Conservation (phyloP, 306 rosid genomes). For the Coriaria nepalensis region DNA sequence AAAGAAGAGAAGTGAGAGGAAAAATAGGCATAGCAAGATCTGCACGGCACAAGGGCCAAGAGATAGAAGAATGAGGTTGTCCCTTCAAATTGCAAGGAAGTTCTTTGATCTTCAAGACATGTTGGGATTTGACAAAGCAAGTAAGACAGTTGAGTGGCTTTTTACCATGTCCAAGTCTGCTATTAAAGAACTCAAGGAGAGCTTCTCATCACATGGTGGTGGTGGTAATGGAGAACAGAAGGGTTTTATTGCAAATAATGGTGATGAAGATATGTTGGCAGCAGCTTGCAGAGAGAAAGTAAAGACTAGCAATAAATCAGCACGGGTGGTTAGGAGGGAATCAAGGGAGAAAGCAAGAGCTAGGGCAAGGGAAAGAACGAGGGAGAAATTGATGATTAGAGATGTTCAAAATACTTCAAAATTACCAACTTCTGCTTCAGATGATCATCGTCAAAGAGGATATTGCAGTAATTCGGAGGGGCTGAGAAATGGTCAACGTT, state of each 20-base stretch:
- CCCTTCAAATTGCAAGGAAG: slow-evolving; percentile 36
- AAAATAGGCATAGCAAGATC: slow-evolving; percentile 55
- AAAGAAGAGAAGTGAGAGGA: slow-evolving; percentile 31
- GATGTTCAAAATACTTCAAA: neutral
- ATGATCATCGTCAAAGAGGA: neutral
- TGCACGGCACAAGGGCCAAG: slow-evolving; percentile 41
- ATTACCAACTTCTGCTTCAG: neutral
- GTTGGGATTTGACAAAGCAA: slow-evolving; percentile 48
- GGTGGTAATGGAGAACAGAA: neutral
- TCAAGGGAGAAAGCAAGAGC: slow-evolving; percentile 38
- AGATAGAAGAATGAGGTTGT: slow-evolving; percentile 45
- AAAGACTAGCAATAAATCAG: slow-evolving; percentile 9
- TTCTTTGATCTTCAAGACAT: slow-evolving; percentile 52
- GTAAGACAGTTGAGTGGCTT: slow-evolving; percentile 50
- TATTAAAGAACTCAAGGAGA: slow-evolving; percentile 27
- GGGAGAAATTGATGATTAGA: slow-evolving; percentile 18
- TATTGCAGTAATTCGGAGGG: too few relatives aligned
- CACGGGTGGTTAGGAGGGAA: slow-evolving; percentile 19
- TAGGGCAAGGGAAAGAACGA: slow-evolving; percentile 44
- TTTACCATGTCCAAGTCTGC: slow-evolving; percentile 28
- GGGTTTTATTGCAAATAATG: too few relatives aligned
- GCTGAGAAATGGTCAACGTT: too few relatives aligned
- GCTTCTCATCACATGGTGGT: neutral
- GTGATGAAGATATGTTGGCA: neutral
- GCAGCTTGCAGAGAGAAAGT: neutral